Evolutionary conservation across 345 rosid genomes (phyloP).

Genomic region (Moricandia moricandioides): DNA sequence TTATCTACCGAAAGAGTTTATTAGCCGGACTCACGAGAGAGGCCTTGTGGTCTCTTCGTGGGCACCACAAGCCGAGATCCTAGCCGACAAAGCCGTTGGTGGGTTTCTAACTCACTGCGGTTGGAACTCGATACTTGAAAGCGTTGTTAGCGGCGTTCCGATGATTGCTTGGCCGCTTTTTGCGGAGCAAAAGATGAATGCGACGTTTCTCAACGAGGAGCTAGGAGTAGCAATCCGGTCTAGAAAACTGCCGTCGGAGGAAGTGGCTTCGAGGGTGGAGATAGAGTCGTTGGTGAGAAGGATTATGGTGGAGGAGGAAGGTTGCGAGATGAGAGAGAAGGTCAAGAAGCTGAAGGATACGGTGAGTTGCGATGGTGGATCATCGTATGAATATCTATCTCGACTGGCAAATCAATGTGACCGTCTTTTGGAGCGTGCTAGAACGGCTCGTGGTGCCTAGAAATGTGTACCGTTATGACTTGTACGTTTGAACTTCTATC

Average conservation of each 20-base stretch:
- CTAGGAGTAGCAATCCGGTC: slow-evolving; percentile 40
- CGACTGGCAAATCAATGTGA: slow-evolving; percentile 14
- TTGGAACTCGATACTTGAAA: slow-evolving; percentile 74
- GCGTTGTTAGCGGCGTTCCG: slow-evolving; percentile 39
- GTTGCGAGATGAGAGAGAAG: slow-evolving; percentile 43
- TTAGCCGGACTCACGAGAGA: slow-evolving; percentile 16
- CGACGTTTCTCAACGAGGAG: slow-evolving; percentile 46
- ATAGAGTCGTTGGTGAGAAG: slow-evolving; percentile 44
- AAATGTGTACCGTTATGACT: neutral
- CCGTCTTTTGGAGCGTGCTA: neutral
- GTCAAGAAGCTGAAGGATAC: slow-evolving; percentile 34
- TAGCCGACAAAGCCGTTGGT: slow-evolving; percentile 54
- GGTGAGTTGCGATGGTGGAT: slow-evolving; percentile 17
- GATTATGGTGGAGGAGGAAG: slow-evolving; percentile 45
- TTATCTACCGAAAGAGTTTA: slow-evolving; percentile 23
- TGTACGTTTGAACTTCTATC: neutral
- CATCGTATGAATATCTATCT: slow-evolving; percentile 10
- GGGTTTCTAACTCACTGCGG: slow-evolving; percentile 74
- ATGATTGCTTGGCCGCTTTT: slow-evolving; percentile 60
- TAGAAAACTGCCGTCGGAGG: slow-evolving; percentile 12
- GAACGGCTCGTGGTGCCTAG: slow-evolving; percentile 14
- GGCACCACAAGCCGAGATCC: slow-evolving; percentile 67
- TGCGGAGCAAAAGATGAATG: slow-evolving; percentile 31
- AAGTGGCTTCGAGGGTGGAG: slow-evolving; percentile 26
- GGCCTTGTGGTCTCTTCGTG: slow-evolving; percentile 36